Evolutionary conservation across 805 yeast species (phyloP), one percentile per base, ranked within the genome.

Genomic region (Kodamaea fukazawae): DNA sequence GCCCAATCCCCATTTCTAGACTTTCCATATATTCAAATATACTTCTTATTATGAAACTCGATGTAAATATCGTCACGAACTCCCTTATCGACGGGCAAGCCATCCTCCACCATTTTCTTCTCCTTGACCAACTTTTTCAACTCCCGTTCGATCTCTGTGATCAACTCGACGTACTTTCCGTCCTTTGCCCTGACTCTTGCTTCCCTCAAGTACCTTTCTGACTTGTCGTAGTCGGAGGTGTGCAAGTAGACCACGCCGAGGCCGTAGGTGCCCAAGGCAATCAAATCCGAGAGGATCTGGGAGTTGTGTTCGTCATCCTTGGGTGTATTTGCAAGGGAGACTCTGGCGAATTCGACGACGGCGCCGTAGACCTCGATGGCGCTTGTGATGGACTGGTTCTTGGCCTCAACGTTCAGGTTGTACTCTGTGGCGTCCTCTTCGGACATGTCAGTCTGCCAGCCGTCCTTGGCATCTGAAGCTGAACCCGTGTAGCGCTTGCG

Each of bases 251-350:
- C 72, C 4, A 89, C 95, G 2, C 96, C 98, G 29, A 86, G 67
- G 0, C 96, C 95, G 55, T 85, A 90, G 0, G 88, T 79, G 0
- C 96, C 79, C 56, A 90, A 68, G 0, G 95, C 93, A 30, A 84
- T 79, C 1, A 85, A 78, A 16, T 38, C 36, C 7, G 32, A 14
- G 12, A 38, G 41, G 20, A 36, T 29, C 10, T 27, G 35, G 14
- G 32, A 34, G 14, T 18, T 13, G 7, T 16, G 14, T 11, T 12
- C 26, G 5, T 38, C 36, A 7, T 32, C 33, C 27, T 38, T 30
- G 12, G 33, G 11, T 11, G 10, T 16, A 3, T 15, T 26, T 2
- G 34, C 9, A 3, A 31, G 12, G 15, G 27, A 46, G 10, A 54
- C 45, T 39, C 58, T 64, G n/a, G 67, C 55, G 23, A 54, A 60